Conservation (phyloP, 2,329 filamentous ascomycete species). For the Myriosclerotinia scirpicola region DNA sequence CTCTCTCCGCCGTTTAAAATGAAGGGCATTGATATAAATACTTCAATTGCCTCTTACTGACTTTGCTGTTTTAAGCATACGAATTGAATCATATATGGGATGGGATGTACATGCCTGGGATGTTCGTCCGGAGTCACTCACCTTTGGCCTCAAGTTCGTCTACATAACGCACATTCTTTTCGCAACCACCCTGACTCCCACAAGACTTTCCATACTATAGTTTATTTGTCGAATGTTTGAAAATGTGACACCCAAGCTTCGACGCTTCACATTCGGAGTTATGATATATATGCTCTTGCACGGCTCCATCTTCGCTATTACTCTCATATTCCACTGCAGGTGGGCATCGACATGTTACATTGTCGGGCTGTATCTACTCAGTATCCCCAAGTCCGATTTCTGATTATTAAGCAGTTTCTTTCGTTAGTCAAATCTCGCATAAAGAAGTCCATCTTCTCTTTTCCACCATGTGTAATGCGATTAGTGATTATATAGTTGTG, state of each 20-base stretch:
- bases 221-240: neutral
- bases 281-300: neutral
- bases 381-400: neutral
- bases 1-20: neutral
- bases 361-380: neutral
- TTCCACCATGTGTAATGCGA: neutral
- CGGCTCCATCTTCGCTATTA: neutral
- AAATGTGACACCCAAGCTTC: neutral
- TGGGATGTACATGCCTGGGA: constrained; percentile 10
- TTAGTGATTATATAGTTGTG: neutral
- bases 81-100: neutral
- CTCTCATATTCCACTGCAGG: constrained; percentile 8
- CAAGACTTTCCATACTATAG: constrained; percentile 4
- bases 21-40: neutral
- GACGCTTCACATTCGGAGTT: neutral
- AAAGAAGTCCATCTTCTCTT: constrained; percentile 5
- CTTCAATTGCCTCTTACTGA: neutral
- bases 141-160: neutral
- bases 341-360: neutral
- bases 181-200: neutral
- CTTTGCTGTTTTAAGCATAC: neutral
- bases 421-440: neutral
- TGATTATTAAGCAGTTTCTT: neutral
- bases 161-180: neutral
- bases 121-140: neutral